These are phyloP conservation scores for Cryptococcus sp. DNA, from an alignment of 1,284 basidiomycete species.

Conservation along the genomic window DNA sequence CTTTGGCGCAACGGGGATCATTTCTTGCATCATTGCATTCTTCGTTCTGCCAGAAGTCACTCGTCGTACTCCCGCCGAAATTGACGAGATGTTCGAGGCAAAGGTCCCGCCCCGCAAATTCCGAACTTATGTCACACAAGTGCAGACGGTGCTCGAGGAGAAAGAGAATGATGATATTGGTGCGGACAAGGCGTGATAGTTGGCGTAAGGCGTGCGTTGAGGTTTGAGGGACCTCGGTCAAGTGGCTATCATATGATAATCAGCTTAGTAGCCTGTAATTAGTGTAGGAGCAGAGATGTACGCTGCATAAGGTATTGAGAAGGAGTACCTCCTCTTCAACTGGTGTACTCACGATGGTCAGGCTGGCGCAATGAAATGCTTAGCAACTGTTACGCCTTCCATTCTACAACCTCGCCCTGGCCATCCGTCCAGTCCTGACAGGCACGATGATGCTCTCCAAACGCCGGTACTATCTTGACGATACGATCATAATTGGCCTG, in stretches of 20 bases:
- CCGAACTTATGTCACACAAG: no score
- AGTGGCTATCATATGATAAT: no score
- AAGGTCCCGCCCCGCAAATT: conserved; percentile 25
- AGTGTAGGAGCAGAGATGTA: no score
- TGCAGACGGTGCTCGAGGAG: no score
- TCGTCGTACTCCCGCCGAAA: conserved; percentile 31
- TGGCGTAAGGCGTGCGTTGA: no score
- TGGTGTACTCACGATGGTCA: no score
- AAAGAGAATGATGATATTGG: not conserved
- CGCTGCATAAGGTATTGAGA: no score
- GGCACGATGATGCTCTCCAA: not conserved
- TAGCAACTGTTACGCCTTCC: not conserved
- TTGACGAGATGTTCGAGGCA: conserved; percentile 42
- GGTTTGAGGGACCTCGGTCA: no score
- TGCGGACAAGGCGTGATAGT: no score
- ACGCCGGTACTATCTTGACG: not conserved
- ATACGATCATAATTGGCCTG: not conserved
- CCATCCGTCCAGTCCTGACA: not conserved
- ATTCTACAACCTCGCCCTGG: conserved; percentile 1
- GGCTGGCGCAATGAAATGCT: no score
- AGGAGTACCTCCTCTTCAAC: no score
- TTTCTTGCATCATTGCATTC: conserved; percentile 22
- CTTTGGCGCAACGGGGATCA: not conserved
- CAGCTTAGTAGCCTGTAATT: no score
- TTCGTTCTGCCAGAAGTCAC: conserved; percentile 41